These are phyloP conservation scores for Collybia mongolica DNA, from an alignment of 768 basidiomycete species.

Conservation along the genomic window DNA sequence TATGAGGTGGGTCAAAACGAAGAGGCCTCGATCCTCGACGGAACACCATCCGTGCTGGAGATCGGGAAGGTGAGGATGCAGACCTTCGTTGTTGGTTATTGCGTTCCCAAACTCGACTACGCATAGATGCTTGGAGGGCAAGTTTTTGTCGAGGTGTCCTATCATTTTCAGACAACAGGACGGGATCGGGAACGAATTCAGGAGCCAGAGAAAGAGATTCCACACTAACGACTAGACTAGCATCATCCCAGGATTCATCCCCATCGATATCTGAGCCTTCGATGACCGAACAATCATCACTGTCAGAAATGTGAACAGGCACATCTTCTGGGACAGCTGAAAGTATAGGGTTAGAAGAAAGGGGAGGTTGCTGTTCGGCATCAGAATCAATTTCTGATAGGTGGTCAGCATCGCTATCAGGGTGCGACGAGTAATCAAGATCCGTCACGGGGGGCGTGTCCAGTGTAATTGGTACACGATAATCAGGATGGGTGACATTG, in stretches of 20 bases:
- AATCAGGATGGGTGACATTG: constrained; percentile 63
- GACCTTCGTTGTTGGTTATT: constrained; percentile 25
- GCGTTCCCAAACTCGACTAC: constrained; percentile 23
- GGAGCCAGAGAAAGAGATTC: constrained; percentile 29
- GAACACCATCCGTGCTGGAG: constrained; percentile 38
- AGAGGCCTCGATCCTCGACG: constrained; percentile 21
- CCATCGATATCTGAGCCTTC: constrained; percentile 28
- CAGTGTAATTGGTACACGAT: constrained; percentile 36
- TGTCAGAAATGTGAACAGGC: constrained; percentile 4
- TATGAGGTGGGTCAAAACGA: constrained; percentile 6
- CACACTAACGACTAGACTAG: constrained; percentile 28
- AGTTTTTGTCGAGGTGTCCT: no score
- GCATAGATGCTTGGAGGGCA: constrained; percentile 16
- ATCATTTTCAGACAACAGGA: no score
- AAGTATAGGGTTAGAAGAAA: constrained; percentile 20
- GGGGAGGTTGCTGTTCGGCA: constrained; percentile 42
- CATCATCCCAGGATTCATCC: constrained; percentile 24
- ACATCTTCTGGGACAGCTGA: constrained; percentile 22
- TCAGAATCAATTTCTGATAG: constrained; percentile 44
- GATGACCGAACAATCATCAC: constrained; percentile 36
- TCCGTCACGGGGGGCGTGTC: constrained; percentile 79
- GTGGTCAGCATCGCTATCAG: constrained; percentile 52
- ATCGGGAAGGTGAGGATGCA: constrained; percentile 53
- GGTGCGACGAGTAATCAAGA: constrained; percentile 51
- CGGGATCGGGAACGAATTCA: constrained; percentile 10